Percentiles rank a stretch among this genome's conserved stretches.
Conservation (phyloP, 352 stramenopile genomes). For the Globisporangium viniferum region DNA sequence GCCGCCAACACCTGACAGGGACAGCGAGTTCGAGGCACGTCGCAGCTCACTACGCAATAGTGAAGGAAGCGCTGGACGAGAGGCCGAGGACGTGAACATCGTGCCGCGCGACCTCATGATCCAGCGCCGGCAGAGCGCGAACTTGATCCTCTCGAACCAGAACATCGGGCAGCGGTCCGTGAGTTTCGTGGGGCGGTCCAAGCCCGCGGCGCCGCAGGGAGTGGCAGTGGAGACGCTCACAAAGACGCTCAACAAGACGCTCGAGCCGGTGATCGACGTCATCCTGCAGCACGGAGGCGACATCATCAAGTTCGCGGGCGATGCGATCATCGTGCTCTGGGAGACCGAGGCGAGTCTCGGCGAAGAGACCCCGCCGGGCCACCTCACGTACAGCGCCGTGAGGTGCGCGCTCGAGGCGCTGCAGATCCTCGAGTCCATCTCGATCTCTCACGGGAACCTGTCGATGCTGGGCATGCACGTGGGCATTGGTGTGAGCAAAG, state of each 20-base stretch:
- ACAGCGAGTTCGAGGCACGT: not conserved
- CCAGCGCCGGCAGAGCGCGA: slow-evolving; percentile 5
- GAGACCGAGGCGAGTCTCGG: slow-evolving; percentile 53
- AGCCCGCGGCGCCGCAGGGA: slow-evolving; percentile 46
- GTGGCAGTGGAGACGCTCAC: slow-evolving; percentile 72
- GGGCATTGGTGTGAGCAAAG: slow-evolving; percentile 70
- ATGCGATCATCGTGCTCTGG: slow-evolving; percentile 82
- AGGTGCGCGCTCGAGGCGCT: slow-evolving; percentile 60
- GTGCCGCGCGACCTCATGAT: slow-evolving; percentile 21
- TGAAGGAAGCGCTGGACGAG: slow-evolving; percentile 8
- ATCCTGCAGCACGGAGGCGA: slow-evolving; percentile 70
- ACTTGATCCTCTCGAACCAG: slow-evolving; percentile 16
- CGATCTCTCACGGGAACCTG: slow-evolving; percentile 20
- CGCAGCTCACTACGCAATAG: slow-evolving; percentile 8
- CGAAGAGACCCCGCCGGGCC: slow-evolving; percentile 30
- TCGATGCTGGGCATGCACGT: slow-evolving; percentile 75
- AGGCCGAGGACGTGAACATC: slow-evolving; percentile 15
- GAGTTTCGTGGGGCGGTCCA: slow-evolving; percentile 49
- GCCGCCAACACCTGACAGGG: not conserved
- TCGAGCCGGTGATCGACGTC: slow-evolving; percentile 75
- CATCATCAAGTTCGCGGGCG: slow-evolving; percentile 84
- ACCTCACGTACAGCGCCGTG: slow-evolving; percentile 57
- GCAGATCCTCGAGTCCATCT: slow-evolving; percentile 31
- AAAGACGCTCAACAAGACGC: slow-evolving; percentile 73
- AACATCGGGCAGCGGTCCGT: slow-evolving; percentile 22